Conservation (phyloP, 1,139 yeast genomes). For the Pichia norvegensis region DNA sequence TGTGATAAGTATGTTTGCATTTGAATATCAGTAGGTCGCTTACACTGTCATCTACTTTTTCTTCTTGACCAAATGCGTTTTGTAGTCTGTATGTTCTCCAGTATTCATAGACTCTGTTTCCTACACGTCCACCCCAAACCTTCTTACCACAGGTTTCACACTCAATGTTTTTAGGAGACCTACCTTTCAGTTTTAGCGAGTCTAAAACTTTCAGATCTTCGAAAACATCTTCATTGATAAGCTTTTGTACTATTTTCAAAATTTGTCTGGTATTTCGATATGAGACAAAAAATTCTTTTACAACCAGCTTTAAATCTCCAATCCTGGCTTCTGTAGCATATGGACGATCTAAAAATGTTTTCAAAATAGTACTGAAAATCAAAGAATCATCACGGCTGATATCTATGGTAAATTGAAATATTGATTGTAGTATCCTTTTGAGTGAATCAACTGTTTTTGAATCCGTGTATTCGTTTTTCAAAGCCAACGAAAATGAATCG, state of each 20-base stretch:
- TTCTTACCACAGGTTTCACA: slow-evolving; percentile 68
- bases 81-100: slow-evolving; percentile 38
- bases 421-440: slow-evolving; percentile 42
- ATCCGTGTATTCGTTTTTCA: slow-evolving; percentile 8
- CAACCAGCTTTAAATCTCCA: slow-evolving; percentile 52
- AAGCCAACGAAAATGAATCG: slow-evolving; percentile 27
- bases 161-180: slow-evolving; percentile 46
- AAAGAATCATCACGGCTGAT: slow-evolving; percentile 20
- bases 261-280: slow-evolving; percentile 58
- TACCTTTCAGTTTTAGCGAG: slow-evolving; percentile 43
- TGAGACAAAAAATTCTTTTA: slow-evolving; percentile 57
- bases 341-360: slow-evolving; percentile 38
- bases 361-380: slow-evolving; percentile 44
- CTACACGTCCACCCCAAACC: slow-evolving; percentile 55
- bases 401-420: slow-evolving; percentile 45
- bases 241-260: slow-evolving; percentile 42
- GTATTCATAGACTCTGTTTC: slow-evolving; percentile 32
- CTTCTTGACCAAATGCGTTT: background rate
- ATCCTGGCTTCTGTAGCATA: slow-evolving; percentile 37
- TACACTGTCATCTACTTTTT: background rate
- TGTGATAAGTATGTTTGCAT: slow-evolving; percentile 65
- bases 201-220: slow-evolving; percentile 37
- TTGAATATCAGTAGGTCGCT: slow-evolving; percentile 39
- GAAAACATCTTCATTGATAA: slow-evolving; percentile 49
- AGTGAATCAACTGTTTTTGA: slow-evolving; percentile 27